These are phyloP conservation scores for Cubamyces sp. DNA, from an alignment of 768 basidiomycete species.

Conservation along the genomic window DNA sequence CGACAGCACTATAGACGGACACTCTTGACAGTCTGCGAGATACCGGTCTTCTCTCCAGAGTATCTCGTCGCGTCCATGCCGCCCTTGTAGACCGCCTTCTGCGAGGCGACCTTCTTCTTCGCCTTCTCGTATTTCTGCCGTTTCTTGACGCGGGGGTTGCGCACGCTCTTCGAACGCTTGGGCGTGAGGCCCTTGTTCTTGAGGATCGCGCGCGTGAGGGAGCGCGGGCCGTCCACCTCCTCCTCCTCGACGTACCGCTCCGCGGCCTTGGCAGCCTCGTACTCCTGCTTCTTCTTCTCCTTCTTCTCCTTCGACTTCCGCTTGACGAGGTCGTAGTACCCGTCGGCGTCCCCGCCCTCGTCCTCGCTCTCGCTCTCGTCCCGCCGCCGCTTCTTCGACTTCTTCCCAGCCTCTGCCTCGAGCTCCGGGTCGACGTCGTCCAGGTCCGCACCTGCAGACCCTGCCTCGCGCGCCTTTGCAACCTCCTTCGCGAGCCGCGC, in stretches of 20 bases:
- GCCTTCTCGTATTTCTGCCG: slow-evolving; percentile 92
- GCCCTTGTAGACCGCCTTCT: slow-evolving; percentile 92
- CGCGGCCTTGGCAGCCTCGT: slow-evolving; percentile 66
- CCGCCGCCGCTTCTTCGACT: slow-evolving; percentile 39
- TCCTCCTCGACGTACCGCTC: slow-evolving; percentile 56
- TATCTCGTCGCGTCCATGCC: slow-evolving; percentile 78
- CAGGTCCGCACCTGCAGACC: slow-evolving; percentile 68
- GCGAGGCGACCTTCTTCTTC: slow-evolving; percentile 87
- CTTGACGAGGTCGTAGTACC: slow-evolving; percentile 92
- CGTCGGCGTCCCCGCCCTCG: slow-evolving; percentile 58
- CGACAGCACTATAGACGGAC: slow-evolving; percentile 52
- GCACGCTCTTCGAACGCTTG: slow-evolving; percentile 82
- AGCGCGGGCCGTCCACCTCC: slow-evolving; percentile 73
- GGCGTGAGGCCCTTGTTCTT: slow-evolving; percentile 96
- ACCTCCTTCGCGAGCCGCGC: slow-evolving; percentile 57
- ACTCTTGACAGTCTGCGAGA: slow-evolving; percentile 88
- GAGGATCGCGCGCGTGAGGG: slow-evolving; percentile 88
- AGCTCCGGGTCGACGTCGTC: slow-evolving; percentile 57
- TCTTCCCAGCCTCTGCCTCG: slow-evolving; percentile 17
- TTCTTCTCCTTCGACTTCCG: slow-evolving; percentile 70
- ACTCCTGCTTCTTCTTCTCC: slow-evolving; percentile 77
- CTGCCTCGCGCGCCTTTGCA: slow-evolving; percentile 43
- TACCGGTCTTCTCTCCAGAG: slow-evolving; percentile 92
- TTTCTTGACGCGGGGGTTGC: slow-evolving; percentile 98
- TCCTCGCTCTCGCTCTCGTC: slow-evolving; percentile 43